phyloP scores from a whole-genome alignment of 495 filamentous ascomycete species.

The Aspergillus olivimuriae region DNA sequence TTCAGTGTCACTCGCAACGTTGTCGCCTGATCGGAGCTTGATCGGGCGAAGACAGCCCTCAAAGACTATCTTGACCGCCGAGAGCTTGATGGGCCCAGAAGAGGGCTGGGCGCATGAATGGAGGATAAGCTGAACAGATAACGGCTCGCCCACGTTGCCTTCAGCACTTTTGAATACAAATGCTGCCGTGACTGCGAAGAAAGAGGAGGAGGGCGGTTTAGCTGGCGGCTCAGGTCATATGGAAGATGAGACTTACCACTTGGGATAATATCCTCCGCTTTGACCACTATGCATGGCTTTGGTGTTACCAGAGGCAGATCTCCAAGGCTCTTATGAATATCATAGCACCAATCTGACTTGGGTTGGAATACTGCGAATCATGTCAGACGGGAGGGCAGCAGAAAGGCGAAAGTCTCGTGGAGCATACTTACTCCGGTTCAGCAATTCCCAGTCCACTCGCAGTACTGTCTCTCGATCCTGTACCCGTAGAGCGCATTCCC shows the following conservation, averaged over 20 bases:
- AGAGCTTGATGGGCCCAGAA: conserved; percentile 59
- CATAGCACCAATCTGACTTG: conserved; percentile 59
- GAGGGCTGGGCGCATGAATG: conserved; percentile 58
- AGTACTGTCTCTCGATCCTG: conserved; percentile 62
- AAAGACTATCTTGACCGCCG: conserved; percentile 58
- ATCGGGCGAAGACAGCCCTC: conserved; percentile 63
- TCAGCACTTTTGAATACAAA: conserved; percentile 69
- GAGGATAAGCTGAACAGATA: conserved; percentile 66
- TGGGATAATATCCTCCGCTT: conserved; percentile 61
- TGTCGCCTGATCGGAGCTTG: conserved; percentile 30
- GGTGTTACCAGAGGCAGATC: conserved; percentile 41
- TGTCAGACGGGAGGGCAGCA: no score
- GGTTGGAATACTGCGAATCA: conserved; percentile 61
- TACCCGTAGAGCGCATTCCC: conserved; percentile 60
- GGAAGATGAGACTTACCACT: conserved; percentile 50
- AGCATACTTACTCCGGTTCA: conserved; percentile 55
- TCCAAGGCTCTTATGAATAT: conserved; percentile 65
- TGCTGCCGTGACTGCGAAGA: conserved; percentile 52
- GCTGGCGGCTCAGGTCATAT: no score
- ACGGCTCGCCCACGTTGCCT: conserved; percentile 76
- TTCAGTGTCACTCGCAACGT: conserved; percentile 20
- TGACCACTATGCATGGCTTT: conserved; percentile 60
- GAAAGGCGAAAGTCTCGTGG: no score
- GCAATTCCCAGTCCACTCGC: conserved; percentile 78
- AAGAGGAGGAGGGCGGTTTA: no score